A percentile compares a stretch with the other conserved stretches of the same genome.
These are phyloP conservation scores for Gastrolobium villosum DNA, from an alignment of 306 rosid genomes.

Conservation along the genomic window DNA sequence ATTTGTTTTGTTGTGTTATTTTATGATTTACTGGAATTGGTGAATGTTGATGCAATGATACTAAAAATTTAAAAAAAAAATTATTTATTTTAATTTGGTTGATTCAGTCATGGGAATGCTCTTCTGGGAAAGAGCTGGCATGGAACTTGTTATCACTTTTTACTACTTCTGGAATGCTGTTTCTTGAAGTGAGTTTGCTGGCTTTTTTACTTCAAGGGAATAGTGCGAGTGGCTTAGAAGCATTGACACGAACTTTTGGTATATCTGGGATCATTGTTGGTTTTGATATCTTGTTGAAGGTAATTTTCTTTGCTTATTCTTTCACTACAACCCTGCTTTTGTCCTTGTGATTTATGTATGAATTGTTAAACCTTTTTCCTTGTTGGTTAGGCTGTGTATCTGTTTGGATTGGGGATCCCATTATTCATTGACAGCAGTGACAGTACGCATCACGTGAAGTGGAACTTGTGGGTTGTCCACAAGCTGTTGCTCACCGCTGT, in stretches of 20 bases:
- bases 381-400: conserved; percentile 75
- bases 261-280: conserved; percentile 87
- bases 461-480: conserved; percentile 94
- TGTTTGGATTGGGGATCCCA: conserved; percentile 86
- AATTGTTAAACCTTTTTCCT: conserved; percentile 41
- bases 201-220: conserved; percentile 97
- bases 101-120: conserved; percentile 86
- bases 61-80: too few relatives aligned
- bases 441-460: conserved; percentile 61
- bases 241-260: conserved; percentile 80
- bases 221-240: conserved; percentile 74
- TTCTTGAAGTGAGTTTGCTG: conserved; percentile 96
- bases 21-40: neutral
- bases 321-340: neutral
- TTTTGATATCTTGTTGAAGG: conserved; percentile 87
- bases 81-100: too few relatives aligned
- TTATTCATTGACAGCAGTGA: conserved; percentile 68
- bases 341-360: conserved; percentile 25
- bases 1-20: neutral
- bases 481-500: conserved; percentile 73
- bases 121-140: conserved; percentile 70
- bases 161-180: conserved; percentile 94
- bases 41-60: neutral
- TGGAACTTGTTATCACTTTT: conserved; percentile 88
- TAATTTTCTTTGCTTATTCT: conserved; percentile 39